Evolutionary conservation across 192 early-diverging fungal genomes (phyloP), one percentile per base, ranked within the genome.

Genomic region (Coemansia aciculifera): DNA sequence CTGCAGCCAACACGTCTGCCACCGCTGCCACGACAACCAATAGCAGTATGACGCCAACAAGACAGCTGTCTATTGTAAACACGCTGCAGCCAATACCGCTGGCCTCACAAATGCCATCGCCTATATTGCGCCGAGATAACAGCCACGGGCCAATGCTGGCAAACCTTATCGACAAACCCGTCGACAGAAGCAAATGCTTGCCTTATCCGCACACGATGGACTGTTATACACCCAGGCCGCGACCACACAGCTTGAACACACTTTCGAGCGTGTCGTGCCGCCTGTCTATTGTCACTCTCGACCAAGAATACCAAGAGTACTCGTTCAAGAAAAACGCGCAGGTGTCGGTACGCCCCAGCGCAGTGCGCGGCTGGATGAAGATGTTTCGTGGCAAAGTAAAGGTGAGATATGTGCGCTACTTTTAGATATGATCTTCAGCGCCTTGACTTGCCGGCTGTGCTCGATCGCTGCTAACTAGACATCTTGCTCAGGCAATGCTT

Each of bases 131-230:
- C 44, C 70, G 57, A 17, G 64, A 21, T 21, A 19, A 70, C 31
- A 40, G 66, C 43, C 59, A 64, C 59, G 79, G 76, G 52, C 75
- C 71, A 21, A 48, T 57, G 23, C 54, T 82, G 17, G 48, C 48
- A 36, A 63, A 27, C 27, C 37, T 74, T 10, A 52, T 65, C 42
- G 67, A 72, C 34, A 48, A 37, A 54, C 48, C 72, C 3, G 62
- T 64, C 11, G 66, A 49, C 39, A 73, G 40, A 32, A 54, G 44
- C 15, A 67, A 52, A 24, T 77, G 63, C 13, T 31, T 75, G 48
- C 75, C 75, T 5, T 76, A 77, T 59, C 75, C 72, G 31, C 80
- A 78, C 64, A 69, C 67, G 4, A 49, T 78, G 32, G 80, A 83
- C 34, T 63, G 72, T 54, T 77, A 75, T 40, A 59, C 49, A n/a